Base-by-base conservation (phyloP, 805 yeast species). In the Zygosaccharomyces siamensis region DNA sequence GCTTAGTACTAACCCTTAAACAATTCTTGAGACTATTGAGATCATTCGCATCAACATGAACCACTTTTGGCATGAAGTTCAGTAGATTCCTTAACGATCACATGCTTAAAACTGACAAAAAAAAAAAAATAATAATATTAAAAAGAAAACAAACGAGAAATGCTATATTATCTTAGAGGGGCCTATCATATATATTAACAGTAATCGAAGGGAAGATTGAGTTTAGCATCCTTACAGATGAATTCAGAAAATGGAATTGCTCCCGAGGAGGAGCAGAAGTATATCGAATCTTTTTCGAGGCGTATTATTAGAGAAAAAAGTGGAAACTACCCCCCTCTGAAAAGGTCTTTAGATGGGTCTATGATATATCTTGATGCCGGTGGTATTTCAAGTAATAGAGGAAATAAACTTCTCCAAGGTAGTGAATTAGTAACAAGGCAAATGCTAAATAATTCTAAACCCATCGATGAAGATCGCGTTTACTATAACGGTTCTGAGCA, bases 371-470 rank as follows among this genome's bases (percentile, higher is more conserved):
- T 61, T 3, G 55, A 59, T 6, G 53, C 63, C 1, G 52, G 60
- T 3, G 72, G 73, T 4, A 67, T 71, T 16, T 61, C 68, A 1
- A 68, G 79, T 0, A 81, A 81, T 56, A 68, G 86, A 46, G 86
- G 86, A 7, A 76, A 76, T 51, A 81, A 81, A 59, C 68, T 82
- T 30, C 73, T 78, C 44, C 73, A 74, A 39, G 76, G 76, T 1
- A 72, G 83, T 7, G 70, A 73, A 7, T 57, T 61, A 12, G 76
- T 80, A 0, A 74, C 78, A 42, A 70, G 77, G 49, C 73, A 70
- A 26, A 67, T 68, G 38, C 63, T 81, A 33, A 59, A 67, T 46
- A 69, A 21, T 53, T 52, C 55, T 52, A 66, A 57, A 54, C 69
- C 60, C 49, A 59, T 53, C 18, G 60, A 54, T 47, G 71, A 66